Evolutionary conservation across 768 basidiomycete genomes (phyloP).

Genomic region (Lactarius akahatsu): DNA sequence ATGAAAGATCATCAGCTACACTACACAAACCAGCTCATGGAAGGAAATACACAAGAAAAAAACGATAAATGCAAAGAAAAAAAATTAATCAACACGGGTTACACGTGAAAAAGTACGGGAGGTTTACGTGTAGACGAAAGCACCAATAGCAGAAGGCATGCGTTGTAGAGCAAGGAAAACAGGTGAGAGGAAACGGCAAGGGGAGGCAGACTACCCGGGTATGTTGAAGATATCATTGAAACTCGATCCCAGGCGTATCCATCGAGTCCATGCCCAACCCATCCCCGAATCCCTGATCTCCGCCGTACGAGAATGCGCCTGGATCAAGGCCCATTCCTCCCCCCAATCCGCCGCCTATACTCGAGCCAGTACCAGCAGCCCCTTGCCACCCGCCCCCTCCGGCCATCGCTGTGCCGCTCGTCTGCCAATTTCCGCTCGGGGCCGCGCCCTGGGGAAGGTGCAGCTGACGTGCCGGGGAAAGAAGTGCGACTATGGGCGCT

Average conservation of each 20-base stretch:
- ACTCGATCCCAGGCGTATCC: slow-evolving; percentile 28
- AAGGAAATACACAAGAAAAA: slow-evolving; percentile 1
- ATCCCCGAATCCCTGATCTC: slow-evolving; percentile 24
- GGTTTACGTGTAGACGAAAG: not conserved
- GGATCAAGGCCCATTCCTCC: slow-evolving; percentile 19
- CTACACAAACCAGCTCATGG: slow-evolving; percentile 20
- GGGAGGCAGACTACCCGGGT: slow-evolving; percentile 12
- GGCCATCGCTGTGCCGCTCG: slow-evolving; percentile 9
- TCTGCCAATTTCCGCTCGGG: slow-evolving; percentile 21
- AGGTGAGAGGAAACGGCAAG: too few species aligned
- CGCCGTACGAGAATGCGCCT: slow-evolving; percentile 17
- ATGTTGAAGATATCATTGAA: slow-evolving; percentile 30
- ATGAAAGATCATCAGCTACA: slow-evolving; percentile 24
- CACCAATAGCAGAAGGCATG: slow-evolving; percentile 10
- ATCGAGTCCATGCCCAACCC: slow-evolving; percentile 24
- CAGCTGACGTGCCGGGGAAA: slow-evolving; percentile 22
- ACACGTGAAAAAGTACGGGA: not conserved
- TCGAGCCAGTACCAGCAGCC: not conserved
- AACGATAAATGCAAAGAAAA: slow-evolving; percentile 2
- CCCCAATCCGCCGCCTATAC: slow-evolving; percentile 23
- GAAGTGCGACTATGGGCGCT: slow-evolving; percentile 28
- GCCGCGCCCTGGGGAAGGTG: slow-evolving; percentile 24
- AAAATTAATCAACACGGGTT: not conserved
- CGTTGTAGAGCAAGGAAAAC: slow-evolving; percentile 3
- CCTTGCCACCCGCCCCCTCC: slow-evolving; percentile 18